Evolutionary conservation across 257 asterid species (phyloP), one percentile per base, ranked within the genome.

Genomic region (Ilex aquifolium): DNA sequence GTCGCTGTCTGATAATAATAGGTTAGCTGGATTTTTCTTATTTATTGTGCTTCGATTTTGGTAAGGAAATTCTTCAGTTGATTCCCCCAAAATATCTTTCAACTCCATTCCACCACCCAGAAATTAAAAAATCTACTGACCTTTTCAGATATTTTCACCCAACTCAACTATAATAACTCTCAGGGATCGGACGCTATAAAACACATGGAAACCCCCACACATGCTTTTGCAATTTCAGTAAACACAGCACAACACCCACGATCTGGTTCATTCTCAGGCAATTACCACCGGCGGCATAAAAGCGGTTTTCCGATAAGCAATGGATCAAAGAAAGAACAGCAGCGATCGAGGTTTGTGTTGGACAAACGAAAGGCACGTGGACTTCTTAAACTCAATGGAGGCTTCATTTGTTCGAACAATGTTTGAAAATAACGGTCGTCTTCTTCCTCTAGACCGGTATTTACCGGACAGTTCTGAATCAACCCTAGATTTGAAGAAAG

Each of bases 361-460:
- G 54, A 49, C 54, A 49, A 49, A 49, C 54, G 54, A 49, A 12
- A 49, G 54, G 54, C 54, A 49, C 54, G 54, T 49, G 14, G 14
- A 49, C 54, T 49, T 6, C 10, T 49, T 49, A 12, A 49, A 49
- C 54, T 0, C 54, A 12, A 49, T 49, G 54, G 54, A 49, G 54
- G 54, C 54, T 49, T 49, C 54, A 15, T 49, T 49, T n/a, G 54
- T 49, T n/a, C 54, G 54, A 11, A 49, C 10, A 15, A 49, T 49
- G 54, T 49, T 49, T n/a, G 54, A 15, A 2, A 49, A 49, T 49
- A 49, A 49, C 54, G 14, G 54, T 49, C 17, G 10, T 49, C 2
- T 49, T 49, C 54, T n/a, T 49, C 54, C n/a, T 49, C 54, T 49
- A 12, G 54, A 49, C 14, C 54, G 54, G 6, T 49, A 49, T n/a